A percentile compares a stretch with the other conserved stretches of the same genome.
These are phyloP conservation scores for Backusella liffmaniae DNA, from an alignment of 192 early-diverging fungal genomes.

Conservation along the genomic window DNA sequence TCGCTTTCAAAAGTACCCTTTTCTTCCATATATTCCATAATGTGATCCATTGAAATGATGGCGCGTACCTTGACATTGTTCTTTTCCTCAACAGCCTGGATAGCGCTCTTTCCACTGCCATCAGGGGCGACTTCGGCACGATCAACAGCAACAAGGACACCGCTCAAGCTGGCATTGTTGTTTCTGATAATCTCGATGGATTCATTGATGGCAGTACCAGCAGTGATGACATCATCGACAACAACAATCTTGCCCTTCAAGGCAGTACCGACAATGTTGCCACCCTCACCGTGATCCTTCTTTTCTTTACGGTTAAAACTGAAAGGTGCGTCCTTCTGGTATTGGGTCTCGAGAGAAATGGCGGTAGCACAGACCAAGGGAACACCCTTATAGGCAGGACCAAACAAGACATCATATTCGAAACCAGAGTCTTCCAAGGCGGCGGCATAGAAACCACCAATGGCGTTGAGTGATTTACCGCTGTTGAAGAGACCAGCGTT, in stretches of 20 bases:
- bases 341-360: conserved; percentile 66
- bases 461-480: conserved; percentile 75
- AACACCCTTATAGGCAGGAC: conserved; percentile 99
- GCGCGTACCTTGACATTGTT: conserved; percentile 77
- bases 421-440: conserved; percentile 71
- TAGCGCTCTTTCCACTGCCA: conserved; percentile 75
- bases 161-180: conserved; percentile 70
- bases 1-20: conserved; percentile 61
- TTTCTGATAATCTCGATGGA: conserved; percentile 76
- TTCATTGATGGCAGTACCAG: conserved; percentile 98
- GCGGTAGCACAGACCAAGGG: conserved; percentile 85
- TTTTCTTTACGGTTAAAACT: conserved; percentile 98
- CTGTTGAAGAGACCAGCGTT: conserved; percentile 97
- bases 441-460: conserved; percentile 90
- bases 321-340: conserved; percentile 71
- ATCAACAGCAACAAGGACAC: conserved; percentile 92
- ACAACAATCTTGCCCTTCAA: conserved; percentile 79
- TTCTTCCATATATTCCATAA: conserved; percentile 85
- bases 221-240: conserved; percentile 98
- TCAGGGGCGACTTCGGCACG: conserved; percentile 80
- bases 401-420: conserved; percentile 88
- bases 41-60: conserved; percentile 84
- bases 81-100: conserved; percentile 88
- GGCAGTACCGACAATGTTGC: conserved; percentile 87
- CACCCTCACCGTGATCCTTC: conserved; percentile 99